Percentiles rank a stretch among this genome's conserved stretches.
Conservation (phyloP, 2,329 filamentous ascomycete species). For the Talaromyces sp. region DNA sequence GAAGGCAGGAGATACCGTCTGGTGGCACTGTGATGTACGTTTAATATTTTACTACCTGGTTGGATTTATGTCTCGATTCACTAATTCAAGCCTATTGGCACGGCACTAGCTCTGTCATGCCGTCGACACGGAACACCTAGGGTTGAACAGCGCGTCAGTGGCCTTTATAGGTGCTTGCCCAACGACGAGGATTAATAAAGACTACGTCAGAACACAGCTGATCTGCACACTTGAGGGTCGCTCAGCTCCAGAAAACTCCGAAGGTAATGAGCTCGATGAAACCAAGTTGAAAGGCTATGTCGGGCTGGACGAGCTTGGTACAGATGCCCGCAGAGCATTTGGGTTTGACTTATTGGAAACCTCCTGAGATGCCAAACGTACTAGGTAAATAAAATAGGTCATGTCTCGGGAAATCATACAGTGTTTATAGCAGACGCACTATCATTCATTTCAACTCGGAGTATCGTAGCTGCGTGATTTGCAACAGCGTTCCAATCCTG, state of each 20-base stretch:
- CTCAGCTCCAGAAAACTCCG: slow-evolving; percentile 40
- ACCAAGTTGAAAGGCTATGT: background rate
- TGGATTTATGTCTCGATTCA: background rate
- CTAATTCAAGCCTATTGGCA: background rate
- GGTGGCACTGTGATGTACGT: slow-evolving; percentile 37
- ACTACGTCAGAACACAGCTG: slow-evolving; percentile 47
- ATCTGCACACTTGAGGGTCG: slow-evolving; percentile 50
- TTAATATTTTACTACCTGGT: background rate
- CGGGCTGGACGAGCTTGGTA: background rate
- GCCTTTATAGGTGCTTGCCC: background rate
- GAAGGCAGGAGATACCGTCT: slow-evolving; percentile 41
- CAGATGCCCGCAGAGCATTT: background rate
- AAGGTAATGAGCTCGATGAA: background rate
- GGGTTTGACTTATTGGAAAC: background rate
- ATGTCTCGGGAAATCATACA: background rate
- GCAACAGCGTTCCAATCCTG: background rate
- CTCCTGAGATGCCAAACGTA: background rate
- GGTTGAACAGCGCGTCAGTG: background rate
- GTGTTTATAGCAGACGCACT: background rate
- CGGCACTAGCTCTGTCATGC: background rate
- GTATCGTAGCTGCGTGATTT: background rate
- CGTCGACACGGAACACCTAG: background rate
- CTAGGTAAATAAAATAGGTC: background rate
- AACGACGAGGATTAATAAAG: slow-evolving; percentile 20
- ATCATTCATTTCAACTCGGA: background rate